phyloP scores from a whole-genome alignment of 805 yeast species.

The Metahyphopichia silvanorum region DNA sequence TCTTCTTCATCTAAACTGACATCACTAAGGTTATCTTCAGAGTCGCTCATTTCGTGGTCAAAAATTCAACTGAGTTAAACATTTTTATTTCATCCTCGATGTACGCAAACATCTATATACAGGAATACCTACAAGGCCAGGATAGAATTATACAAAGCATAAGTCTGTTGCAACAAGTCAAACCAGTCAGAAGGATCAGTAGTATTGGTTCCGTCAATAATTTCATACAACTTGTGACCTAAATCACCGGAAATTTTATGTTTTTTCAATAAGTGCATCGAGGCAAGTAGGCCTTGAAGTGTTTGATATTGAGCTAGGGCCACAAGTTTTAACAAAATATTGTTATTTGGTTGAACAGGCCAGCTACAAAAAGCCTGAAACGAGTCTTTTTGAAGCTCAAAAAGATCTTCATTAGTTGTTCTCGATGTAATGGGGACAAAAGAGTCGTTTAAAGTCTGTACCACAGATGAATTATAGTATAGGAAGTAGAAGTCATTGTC shows the following conservation, averaged over 20 bases:
- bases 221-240: not conserved
- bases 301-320: not conserved
- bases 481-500: too few species aligned
- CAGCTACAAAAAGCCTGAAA: too few species aligned
- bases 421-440: too few species aligned
- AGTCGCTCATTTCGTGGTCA: not conserved
- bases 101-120: not conserved
- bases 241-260: too few species aligned
- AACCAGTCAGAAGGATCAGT: not conserved
- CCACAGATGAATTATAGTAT: too few species aligned
- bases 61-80: not conserved
- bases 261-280: not conserved
- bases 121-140: not conserved
- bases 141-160: not conserved
- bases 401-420: too few species aligned
- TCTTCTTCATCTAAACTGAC: conserved; percentile 44
- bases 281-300: not conserved
- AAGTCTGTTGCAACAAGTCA: not conserved
- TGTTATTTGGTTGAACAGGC: not conserved
- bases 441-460: too few species aligned
- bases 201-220: not conserved
- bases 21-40: conserved; percentile 21
- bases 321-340: not conserved
- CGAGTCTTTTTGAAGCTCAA: too few species aligned
- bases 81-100: not conserved